Percentiles rank a stretch among this genome's conserved stretches.
Conservation (phyloP, 306 rosid genomes). For the Ammopiptanthus mongolicus region DNA sequence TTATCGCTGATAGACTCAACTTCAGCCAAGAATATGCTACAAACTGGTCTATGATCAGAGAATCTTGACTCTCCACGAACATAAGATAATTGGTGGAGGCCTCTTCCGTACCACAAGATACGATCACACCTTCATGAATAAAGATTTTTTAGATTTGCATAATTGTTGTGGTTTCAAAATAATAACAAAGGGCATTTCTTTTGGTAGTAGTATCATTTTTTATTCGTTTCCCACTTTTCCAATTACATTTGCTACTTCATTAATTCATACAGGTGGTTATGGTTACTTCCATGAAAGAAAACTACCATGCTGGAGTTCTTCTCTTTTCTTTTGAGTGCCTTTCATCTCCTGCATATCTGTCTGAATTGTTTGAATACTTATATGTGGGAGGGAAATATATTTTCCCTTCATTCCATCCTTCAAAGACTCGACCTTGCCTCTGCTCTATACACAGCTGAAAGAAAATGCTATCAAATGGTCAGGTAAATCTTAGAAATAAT, state of each 20-base stretch:
- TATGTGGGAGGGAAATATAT: slow-evolving; percentile 91
- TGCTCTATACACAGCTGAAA: slow-evolving; percentile 76
- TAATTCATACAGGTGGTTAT: neutral
- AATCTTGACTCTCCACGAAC: slow-evolving; percentile 85
- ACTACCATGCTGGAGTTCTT: slow-evolving; percentile 95
- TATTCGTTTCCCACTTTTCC: neutral
- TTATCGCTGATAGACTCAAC: slow-evolving; percentile 57
- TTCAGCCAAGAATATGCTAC: slow-evolving; percentile 61
- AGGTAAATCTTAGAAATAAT: slow-evolving; percentile 21
- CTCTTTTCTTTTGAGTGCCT: slow-evolving; percentile 71
- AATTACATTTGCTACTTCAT: neutral
- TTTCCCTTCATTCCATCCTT: slow-evolving; percentile 84
- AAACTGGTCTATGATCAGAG: slow-evolving; percentile 92
- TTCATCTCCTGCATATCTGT: slow-evolving; percentile 79
- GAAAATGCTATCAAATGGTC: slow-evolving; percentile 16
- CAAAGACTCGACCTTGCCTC: slow-evolving; percentile 65
- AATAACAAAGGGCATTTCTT: neutral
- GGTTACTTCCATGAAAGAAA: neutral
- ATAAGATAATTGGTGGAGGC: slow-evolving; percentile 66
- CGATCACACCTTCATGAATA: slow-evolving; percentile 76
- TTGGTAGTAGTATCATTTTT: neutral
- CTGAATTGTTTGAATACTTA: slow-evolving; percentile 85
- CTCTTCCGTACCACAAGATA: slow-evolving; percentile 77
- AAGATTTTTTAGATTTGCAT: neutral
- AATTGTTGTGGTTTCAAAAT: neutral